phyloP scores from a whole-genome alignment of 1,284 basidiomycete species.

The Agroathelia rolfsii region DNA sequence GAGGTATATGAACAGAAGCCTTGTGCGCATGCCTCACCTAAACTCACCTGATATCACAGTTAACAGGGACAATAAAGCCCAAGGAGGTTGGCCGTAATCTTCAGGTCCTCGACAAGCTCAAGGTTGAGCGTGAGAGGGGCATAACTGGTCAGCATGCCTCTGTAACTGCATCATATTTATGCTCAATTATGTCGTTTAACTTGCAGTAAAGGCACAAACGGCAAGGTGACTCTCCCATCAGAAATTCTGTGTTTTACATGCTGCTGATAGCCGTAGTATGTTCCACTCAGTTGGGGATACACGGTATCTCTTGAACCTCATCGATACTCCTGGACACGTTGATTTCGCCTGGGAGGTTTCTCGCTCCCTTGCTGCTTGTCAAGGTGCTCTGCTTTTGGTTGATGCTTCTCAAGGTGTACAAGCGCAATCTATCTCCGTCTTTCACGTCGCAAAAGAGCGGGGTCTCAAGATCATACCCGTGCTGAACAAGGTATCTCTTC shows the following conservation, averaged over 20 bases:
- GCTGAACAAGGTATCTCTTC: conserved; percentile 73
- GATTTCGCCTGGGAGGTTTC: conserved; percentile 97
- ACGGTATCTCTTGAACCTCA: conserved; percentile 82
- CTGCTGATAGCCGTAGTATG: conserved; percentile 47
- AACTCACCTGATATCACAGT: conserved; percentile 30
- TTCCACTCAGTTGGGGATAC: conserved; percentile 47
- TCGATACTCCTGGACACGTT: conserved; percentile 96
- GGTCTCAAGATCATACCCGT: conserved; percentile 86
- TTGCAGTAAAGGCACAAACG: conserved; percentile 79
- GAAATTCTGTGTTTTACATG: neutral
- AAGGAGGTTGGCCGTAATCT: conserved; percentile 61
- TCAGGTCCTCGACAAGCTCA: conserved; percentile 92
- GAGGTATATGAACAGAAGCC: conserved; percentile 36
- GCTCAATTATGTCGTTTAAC: conserved; percentile 8
- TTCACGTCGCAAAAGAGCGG: conserved; percentile 78
- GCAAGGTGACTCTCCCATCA: conserved; percentile 46
- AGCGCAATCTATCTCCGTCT: conserved; percentile 95
- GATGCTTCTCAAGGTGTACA: conserved; percentile 98
- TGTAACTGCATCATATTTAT: conserved; percentile 2
- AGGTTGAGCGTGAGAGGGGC: conserved; percentile 92
- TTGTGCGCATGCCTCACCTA: conserved; percentile 2
- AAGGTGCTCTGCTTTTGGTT: conserved; percentile 82
- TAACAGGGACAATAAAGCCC: conserved; percentile 79
- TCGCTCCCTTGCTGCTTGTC: conserved; percentile 85
- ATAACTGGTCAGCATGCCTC: conserved; percentile 61